A percentile compares a stretch with the other conserved stretches of the same genome.
Conservation (phyloP, 1,284 basidiomycete species). For the Cystobasidium pallidum region DNA sequence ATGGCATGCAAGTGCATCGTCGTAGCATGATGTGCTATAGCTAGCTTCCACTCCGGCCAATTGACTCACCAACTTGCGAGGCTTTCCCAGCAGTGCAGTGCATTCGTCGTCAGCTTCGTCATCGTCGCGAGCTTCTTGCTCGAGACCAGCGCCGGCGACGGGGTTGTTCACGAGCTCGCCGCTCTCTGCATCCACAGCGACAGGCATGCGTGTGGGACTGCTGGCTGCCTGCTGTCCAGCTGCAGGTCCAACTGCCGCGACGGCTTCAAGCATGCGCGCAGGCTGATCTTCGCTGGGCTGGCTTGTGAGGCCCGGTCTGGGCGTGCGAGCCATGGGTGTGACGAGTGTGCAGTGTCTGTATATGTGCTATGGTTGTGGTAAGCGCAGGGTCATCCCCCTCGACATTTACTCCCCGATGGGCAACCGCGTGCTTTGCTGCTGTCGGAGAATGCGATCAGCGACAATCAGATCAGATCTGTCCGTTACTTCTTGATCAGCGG, state of each 20-base stretch:
- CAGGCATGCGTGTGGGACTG: not conserved
- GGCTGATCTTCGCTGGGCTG: constrained; percentile 22
- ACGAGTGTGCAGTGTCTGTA: not conserved
- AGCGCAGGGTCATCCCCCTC: no score
- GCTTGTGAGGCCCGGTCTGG: constrained; percentile 21
- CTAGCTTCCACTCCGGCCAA: not conserved
- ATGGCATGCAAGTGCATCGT: not conserved
- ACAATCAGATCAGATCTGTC: not conserved
- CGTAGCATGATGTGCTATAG: no score
- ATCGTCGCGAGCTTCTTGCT: not conserved
- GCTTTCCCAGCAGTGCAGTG: constrained; percentile 22
- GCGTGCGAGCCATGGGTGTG: not conserved
- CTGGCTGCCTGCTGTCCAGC: no score
- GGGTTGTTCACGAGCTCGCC: not conserved
- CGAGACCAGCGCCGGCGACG: not conserved
- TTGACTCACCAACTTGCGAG: constrained; percentile 11
- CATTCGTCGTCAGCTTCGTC: constrained; percentile 1
- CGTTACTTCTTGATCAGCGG: constrained; percentile 14
- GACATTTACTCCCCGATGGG: no score
- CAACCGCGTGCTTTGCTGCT: constrained; percentile 6
- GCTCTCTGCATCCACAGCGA: constrained; percentile 1
- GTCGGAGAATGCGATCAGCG: not conserved
- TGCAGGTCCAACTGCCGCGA: no score
- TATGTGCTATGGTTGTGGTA: no score
- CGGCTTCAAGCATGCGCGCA: no score